phyloP scores from a whole-genome alignment of 1,284 basidiomycete genomes.

The Rhodotorula sp. region DNA sequence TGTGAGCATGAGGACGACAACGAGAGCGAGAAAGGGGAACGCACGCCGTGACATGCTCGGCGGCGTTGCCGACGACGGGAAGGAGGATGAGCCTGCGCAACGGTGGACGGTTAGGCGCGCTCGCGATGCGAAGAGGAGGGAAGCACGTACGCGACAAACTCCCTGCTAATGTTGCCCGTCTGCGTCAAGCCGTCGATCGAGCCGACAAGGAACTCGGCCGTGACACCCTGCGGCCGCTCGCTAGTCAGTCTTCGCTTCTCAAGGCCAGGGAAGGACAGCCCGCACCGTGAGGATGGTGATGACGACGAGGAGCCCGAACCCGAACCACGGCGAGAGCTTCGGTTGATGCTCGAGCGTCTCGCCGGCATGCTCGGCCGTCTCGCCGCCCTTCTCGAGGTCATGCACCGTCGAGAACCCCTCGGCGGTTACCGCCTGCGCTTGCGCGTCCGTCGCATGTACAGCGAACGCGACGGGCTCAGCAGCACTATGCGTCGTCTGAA shows the following conservation, averaged over 20 bases:
- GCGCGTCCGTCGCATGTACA: background rate
- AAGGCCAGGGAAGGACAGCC: too few relatives aligned
- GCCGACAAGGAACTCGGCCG: slow-evolving; percentile 81
- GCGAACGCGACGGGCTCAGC: background rate
- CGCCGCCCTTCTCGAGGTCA: background rate
- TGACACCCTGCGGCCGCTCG: slow-evolving; percentile 57
- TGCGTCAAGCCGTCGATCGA: slow-evolving; percentile 70
- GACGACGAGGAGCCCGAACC: background rate
- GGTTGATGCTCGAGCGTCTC: background rate
- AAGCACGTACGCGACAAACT: slow-evolving; percentile 66
- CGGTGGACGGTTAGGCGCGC: background rate
- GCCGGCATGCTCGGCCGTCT: background rate
- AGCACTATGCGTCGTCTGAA: background rate
- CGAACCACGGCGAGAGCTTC: background rate
- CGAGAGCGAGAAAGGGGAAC: background rate
- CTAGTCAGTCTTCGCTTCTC: background rate
- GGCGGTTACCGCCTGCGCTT: background rate
- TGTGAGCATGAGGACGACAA: too few relatives aligned
- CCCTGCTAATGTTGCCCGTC: slow-evolving; percentile 58
- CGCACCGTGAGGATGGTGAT: background rate
- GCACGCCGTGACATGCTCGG: slow-evolving; percentile 73
- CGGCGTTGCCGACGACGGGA: slow-evolving; percentile 66
- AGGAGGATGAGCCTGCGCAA: slow-evolving; percentile 67
- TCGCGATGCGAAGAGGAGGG: background rate
- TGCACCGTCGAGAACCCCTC: background rate